phyloP scores from a whole-genome alignment of 169 alveolate species.

The Neospora caninum region DNA sequence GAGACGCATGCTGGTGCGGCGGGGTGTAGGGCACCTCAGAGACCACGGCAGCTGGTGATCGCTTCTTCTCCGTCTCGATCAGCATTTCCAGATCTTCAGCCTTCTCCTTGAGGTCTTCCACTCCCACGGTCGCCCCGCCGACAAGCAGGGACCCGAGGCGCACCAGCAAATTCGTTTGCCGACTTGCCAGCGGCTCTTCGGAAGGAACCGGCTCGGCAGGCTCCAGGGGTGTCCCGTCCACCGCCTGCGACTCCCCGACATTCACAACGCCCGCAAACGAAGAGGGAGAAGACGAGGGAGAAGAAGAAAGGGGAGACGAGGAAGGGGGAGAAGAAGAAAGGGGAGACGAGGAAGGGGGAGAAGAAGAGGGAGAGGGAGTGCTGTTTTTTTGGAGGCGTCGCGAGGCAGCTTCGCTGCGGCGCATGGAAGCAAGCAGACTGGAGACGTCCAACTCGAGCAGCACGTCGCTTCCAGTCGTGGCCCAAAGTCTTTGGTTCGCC shows the following conservation, averaged over 20 bases:
- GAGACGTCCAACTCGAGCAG: slow-evolving; percentile 18
- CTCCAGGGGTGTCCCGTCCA: background rate
- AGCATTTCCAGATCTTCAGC: background rate
- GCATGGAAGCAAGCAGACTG: background rate
- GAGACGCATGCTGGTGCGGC: too few relatives aligned
- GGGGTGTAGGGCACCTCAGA: background rate
- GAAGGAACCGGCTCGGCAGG: background rate
- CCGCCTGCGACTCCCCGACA: background rate
- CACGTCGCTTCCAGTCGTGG: slow-evolving; percentile 22
- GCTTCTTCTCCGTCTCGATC: background rate
- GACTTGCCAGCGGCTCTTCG: background rate
- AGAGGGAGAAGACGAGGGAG: background rate
- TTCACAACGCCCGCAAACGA: background rate
- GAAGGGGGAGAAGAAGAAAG: background rate
- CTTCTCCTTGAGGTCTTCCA: background rate
- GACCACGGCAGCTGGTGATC: background rate
- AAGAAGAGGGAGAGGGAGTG: background rate
- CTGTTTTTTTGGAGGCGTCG: background rate
- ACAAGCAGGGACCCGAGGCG: background rate
- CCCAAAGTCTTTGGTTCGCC: slow-evolving; percentile 12
- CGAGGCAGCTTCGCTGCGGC: background rate
- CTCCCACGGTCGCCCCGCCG: slow-evolving; percentile 2
- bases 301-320: background rate
- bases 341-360: background rate
- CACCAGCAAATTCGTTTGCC: background rate